These are phyloP conservation scores for Fereydounia khargensis DNA, from an alignment of 1,284 basidiomycete species.

Conservation along the genomic window DNA sequence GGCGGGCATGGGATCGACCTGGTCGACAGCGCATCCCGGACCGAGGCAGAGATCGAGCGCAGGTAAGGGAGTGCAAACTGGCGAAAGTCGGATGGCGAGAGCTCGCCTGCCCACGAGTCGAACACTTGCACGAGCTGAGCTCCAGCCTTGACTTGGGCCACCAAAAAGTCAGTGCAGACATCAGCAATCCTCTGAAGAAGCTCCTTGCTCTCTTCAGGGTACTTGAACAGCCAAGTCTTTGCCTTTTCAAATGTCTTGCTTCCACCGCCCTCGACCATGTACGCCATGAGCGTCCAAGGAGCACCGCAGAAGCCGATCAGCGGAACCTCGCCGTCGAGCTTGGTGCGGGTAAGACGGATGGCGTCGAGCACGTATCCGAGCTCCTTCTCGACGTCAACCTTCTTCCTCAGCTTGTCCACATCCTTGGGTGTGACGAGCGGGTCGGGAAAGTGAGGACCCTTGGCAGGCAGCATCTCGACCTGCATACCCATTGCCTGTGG, in stretches of 20 bases:
- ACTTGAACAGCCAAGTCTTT: slow-evolving; percentile 54
- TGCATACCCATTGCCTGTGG: slow-evolving; percentile 57
- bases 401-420: slow-evolving; percentile 43
- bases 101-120: slow-evolving; percentile 57
- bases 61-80: slow-evolving; percentile 54
- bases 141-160: slow-evolving; percentile 53
- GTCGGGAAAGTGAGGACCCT: slow-evolving; percentile 53
- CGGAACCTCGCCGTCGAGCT: slow-evolving; percentile 54
- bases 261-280: slow-evolving; percentile 57
- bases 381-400: slow-evolving; percentile 55
- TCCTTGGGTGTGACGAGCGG: slow-evolving; percentile 51
- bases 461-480: slow-evolving; percentile 54
- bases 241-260: slow-evolving; percentile 55
- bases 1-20: slow-evolving; percentile 43
- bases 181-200: slow-evolving; percentile 51
- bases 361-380: slow-evolving; percentile 56
- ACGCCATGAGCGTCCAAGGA: slow-evolving; percentile 57
- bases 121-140: slow-evolving; percentile 56
- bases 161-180: slow-evolving; percentile 53
- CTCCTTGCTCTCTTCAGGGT: slow-evolving; percentile 51
- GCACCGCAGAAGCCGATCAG: slow-evolving; percentile 56
- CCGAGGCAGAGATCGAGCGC: slow-evolving; percentile 45
- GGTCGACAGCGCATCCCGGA: slow-evolving; percentile 47
- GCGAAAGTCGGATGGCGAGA: slow-evolving; percentile 55
- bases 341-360: slow-evolving; percentile 45